Evolutionary conservation across 1,284 basidiomycete genomes (phyloP).

Genomic region (Wallemia ichthyophaga): DNA sequence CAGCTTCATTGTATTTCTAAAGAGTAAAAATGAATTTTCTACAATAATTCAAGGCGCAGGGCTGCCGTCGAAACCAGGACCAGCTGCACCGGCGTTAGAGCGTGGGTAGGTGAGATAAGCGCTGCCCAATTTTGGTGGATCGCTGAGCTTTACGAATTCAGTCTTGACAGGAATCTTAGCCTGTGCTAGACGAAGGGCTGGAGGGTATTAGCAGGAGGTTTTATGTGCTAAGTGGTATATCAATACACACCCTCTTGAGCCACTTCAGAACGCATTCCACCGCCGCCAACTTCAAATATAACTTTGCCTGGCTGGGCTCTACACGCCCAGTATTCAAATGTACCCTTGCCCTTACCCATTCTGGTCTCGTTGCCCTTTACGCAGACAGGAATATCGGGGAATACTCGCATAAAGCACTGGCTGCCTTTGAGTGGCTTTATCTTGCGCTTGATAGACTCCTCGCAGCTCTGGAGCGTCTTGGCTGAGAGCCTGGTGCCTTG

Average conservation of each 20-base stretch:
- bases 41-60: not conserved
- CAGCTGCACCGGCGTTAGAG: not conserved
- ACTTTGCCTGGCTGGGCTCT: slow-evolving; percentile 77
- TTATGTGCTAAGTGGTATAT: no score
- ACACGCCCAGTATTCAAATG: slow-evolving; percentile 79
- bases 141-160: slow-evolving; percentile 47
- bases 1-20: not conserved
- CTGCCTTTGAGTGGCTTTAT: slow-evolving; percentile 71
- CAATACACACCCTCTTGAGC: slow-evolving; percentile 48
- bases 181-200: slow-evolving; percentile 66
- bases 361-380: slow-evolving; percentile 97
- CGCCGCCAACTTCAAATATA: slow-evolving; percentile 77
- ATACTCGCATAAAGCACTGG: slow-evolving; percentile 64
- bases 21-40: not conserved
- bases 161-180: slow-evolving; percentile 64
- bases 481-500: slow-evolving; percentile 60
- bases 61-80: not conserved
- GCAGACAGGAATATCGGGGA: slow-evolving; percentile 89
- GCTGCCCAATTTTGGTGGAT: slow-evolving; percentile 46
- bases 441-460: slow-evolving; percentile 68
- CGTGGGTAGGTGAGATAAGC: slow-evolving; percentile 9
- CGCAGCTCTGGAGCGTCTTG: slow-evolving; percentile 60
- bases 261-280: slow-evolving; percentile 65
- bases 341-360: slow-evolving; percentile 98
- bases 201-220: slow-evolving; percentile 1